Conservation (phyloP, 441 rosid species). For the Gossypium schwendimanii region DNA sequence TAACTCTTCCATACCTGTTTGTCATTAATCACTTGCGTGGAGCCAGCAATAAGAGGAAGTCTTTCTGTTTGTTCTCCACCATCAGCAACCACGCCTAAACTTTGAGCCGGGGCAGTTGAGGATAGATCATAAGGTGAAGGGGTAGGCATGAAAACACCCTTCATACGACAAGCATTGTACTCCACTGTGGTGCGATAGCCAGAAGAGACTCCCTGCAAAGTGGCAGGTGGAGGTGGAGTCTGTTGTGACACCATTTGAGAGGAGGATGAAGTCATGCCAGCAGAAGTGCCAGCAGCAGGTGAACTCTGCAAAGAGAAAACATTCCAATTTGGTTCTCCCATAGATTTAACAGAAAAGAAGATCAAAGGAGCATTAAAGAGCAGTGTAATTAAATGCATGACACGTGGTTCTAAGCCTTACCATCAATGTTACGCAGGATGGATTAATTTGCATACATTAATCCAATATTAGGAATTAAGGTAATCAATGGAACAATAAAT, state of each 20-base stretch:
- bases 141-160: constrained; percentile 67
- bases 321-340: constrained; percentile 1
- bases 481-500: neutral
- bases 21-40: constrained; percentile 42
- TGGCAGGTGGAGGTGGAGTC: constrained; percentile 47
- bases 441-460: neutral
- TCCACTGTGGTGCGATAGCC: constrained; percentile 53
- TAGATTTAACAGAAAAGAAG: neutral
- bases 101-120: constrained; percentile 38
- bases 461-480: neutral
- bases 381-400: constrained; percentile 1
- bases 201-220: constrained; percentile 56
- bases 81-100: constrained; percentile 49
- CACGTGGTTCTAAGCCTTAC: neutral
- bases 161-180: constrained; percentile 60
- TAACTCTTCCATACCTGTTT: constrained; percentile 56
- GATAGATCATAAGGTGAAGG: constrained; percentile 58
- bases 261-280: constrained; percentile 47
- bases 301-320: constrained; percentile 49
- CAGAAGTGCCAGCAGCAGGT: constrained; percentile 52
- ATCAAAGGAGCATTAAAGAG: constrained; percentile 12
- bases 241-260: constrained; percentile 60
- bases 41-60: constrained; percentile 41
- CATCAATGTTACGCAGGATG: neutral
- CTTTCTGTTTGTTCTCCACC: constrained; percentile 46